Percentiles rank a stretch among this genome's conserved stretches.
Evolutionary conservation across 148 eudicot genomes (phyloP).

Genomic region (Spergularia marina): DNA sequence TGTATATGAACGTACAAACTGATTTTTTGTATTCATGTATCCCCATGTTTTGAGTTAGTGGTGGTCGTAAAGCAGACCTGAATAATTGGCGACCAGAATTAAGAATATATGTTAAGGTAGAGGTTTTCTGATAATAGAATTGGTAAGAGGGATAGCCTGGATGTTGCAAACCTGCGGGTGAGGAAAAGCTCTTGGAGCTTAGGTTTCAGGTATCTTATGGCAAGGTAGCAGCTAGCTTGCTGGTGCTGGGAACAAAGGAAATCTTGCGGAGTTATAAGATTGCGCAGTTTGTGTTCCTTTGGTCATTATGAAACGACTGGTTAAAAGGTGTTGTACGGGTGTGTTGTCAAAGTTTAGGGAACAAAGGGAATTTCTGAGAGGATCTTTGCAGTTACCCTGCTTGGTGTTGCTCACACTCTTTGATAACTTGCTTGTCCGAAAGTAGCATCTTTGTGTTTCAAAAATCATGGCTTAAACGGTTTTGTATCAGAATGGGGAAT

Average conservation of each 20-base stretch:
- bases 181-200: neutral
- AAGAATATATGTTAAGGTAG: too few species aligned
- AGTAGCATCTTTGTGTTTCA: neutral
- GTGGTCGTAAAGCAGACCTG: too few species aligned
- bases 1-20: too few species aligned
- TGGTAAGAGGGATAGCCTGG: too few species aligned
- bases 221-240: slow-evolving; percentile 11
- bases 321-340: too few species aligned
- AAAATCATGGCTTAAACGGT: neutral
- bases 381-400: neutral
- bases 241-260: neutral
- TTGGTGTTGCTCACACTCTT: neutral
- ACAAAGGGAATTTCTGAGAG: neutral
- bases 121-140: too few species aligned
- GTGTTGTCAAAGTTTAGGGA: neutral
- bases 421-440: neutral
- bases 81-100: too few species aligned
- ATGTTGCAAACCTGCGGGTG: neutral
- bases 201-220: neutral
- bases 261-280: too few species aligned
- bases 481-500: neutral
- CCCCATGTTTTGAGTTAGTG: too few species aligned
- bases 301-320: too few species aligned
- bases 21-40: too few species aligned
- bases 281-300: too few species aligned